phyloP scores from a whole-genome alignment of 2,329 filamentous ascomycete genomes.

The Venturia asperata region DNA sequence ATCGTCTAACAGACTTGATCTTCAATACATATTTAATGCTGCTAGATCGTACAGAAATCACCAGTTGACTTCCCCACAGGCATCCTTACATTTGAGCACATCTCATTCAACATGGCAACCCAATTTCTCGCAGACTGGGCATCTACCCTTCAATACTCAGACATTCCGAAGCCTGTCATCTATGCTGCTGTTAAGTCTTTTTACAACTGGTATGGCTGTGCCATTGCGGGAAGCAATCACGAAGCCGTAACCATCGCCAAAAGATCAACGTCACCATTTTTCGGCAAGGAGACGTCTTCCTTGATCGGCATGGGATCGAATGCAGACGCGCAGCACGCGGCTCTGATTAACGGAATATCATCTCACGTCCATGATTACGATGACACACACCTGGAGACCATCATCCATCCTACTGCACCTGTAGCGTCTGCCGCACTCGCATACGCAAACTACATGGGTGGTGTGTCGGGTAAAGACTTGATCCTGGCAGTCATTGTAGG shows the following conservation, averaged over 20 bases:
- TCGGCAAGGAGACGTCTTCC: constrained; percentile 32
- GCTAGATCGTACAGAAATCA: not conserved
- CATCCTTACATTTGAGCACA: not conserved
- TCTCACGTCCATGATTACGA: constrained; percentile 52
- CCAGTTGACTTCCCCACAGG: not conserved
- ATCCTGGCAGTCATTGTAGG: constrained; percentile 47
- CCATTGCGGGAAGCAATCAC: constrained; percentile 45
- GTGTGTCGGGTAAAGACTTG: constrained; percentile 41
- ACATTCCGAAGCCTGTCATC: constrained; percentile 37
- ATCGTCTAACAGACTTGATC: too few species aligned
- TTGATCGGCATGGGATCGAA: constrained; percentile 24
- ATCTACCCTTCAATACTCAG: constrained; percentile 35
- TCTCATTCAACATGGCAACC: constrained; percentile 38
- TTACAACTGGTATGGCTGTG: constrained; percentile 50
- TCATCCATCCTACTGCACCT: constrained; percentile 49
- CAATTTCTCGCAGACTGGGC: constrained; percentile 43
- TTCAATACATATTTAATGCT: not conserved
- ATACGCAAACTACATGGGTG: constrained; percentile 37
- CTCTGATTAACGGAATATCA: constrained; percentile 49
- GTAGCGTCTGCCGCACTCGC: constrained; percentile 46
- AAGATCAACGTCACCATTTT: constrained; percentile 33
- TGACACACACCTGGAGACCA: constrained; percentile 49
- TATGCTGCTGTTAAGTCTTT: constrained; percentile 42
- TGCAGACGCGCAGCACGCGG: constrained; percentile 44
- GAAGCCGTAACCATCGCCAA: constrained; percentile 37